A percentile compares a stretch with the other conserved stretches of the same genome.
Conservation (phyloP, 192 early-diverging fungal species). For the Gamsiella multidivaricata region DNA sequence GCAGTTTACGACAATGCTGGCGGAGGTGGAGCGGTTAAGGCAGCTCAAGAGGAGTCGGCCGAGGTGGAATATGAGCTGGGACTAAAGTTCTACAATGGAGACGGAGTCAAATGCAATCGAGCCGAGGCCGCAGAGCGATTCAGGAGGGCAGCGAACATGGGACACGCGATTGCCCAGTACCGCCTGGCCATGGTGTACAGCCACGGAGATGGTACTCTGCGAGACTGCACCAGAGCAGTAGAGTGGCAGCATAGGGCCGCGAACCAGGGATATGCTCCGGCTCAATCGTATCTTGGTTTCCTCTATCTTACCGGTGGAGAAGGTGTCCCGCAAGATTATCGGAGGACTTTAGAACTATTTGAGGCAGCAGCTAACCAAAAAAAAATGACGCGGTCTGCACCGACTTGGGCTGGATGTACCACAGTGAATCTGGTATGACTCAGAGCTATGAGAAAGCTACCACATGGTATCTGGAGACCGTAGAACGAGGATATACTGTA, state of each 20-base stretch:
- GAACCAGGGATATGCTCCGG: background rate
- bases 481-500: conserved; percentile 10
- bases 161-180: conserved; percentile 6
- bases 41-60: background rate
- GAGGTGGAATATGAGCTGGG: conserved; percentile 57
- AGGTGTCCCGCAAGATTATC: too few species aligned
- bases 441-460: background rate
- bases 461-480: conserved; percentile 5
- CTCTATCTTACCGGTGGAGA: background rate
- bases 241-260: conserved; percentile 12
- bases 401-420: conserved; percentile 1
- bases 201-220: background rate
- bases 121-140: conserved; percentile 43
- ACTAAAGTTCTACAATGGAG: conserved; percentile 29
- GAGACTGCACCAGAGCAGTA: background rate
- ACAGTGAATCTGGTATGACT: background rate
- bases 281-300: background rate
- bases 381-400: background rate
- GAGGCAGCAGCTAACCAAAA: background rate
- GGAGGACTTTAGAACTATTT: too few species aligned
- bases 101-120: conserved; percentile 43
- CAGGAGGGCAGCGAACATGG: background rate
- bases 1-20: background rate
- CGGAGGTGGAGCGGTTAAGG: background rate
- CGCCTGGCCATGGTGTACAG: background rate